phyloP scores from a whole-genome alignment of 2,329 filamentous ascomycete species.

The Fusarium albosuccineum region DNA sequence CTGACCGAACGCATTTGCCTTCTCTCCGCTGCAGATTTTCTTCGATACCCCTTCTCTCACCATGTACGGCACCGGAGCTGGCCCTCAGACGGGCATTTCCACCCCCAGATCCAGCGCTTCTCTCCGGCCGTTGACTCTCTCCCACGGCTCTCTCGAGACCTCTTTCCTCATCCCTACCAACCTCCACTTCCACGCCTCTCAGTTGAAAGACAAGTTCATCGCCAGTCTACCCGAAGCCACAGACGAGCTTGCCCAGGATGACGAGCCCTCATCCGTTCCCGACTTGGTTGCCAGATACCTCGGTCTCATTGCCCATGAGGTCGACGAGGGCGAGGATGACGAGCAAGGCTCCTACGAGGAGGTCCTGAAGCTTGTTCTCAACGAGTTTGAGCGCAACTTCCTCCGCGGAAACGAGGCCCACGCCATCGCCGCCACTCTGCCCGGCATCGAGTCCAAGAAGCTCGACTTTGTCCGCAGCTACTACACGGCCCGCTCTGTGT shows the following conservation, averaged over 20 bases:
- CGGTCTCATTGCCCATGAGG: conserved; percentile 87
- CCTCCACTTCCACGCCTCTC: conserved; percentile 94
- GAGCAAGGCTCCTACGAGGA: conserved; percentile 90
- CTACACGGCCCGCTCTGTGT: conserved; percentile 87
- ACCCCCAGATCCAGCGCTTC: conserved; percentile 95
- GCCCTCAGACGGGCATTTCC: conserved; percentile 94
- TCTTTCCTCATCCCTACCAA: conserved; percentile 95
- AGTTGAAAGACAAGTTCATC: conserved; percentile 92
- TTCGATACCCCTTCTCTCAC: conserved; percentile 62
- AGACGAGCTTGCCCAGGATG: conserved; percentile 97
- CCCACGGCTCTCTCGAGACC: conserved; percentile 95
- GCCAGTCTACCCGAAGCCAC: conserved; percentile 89
- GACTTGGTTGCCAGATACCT: conserved; percentile 96
- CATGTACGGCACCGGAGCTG: conserved; percentile 89
- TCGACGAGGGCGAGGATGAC: conserved; percentile 93
- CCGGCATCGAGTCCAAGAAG: conserved; percentile 95
- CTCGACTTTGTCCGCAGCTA: conserved; percentile 90
- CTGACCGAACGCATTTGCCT: conserved; percentile 34
- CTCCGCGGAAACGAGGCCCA: conserved; percentile 97
- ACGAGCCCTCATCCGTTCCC: conserved; percentile 95
- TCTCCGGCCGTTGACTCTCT: conserved; percentile 88
- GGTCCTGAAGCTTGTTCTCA: conserved; percentile 90
- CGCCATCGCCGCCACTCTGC: conserved; percentile 84
- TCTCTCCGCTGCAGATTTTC: conserved; percentile 44
- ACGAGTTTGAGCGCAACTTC: conserved; percentile 97